Conservation (phyloP, 106 monocot species). For the Triglochin maritima region DNA sequence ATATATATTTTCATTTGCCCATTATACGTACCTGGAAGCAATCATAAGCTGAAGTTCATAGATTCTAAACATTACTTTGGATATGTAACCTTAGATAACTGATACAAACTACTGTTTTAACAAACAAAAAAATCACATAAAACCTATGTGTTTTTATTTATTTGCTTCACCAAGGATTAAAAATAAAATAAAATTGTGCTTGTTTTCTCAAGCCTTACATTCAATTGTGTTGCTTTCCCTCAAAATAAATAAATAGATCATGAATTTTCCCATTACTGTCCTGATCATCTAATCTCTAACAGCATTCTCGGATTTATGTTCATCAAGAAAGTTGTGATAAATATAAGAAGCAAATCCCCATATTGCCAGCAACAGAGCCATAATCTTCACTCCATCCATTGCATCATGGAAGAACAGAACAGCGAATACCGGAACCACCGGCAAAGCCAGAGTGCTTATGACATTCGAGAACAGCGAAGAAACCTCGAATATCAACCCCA, state of each 20-base stretch:
- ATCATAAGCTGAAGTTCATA: no score
- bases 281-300: not conserved
- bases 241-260: not conserved
- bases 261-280: not conserved
- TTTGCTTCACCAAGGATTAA: no score
- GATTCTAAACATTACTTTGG: no score
- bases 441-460: constrained; percentile 22
- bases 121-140: no score
- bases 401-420: constrained; percentile 20
- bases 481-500: constrained; percentile 22
- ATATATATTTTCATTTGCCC: no score
- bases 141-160: no score
- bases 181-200: no score
- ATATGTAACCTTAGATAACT: no score
- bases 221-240: no score
- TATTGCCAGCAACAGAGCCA: constrained; percentile 17
- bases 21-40: no score
- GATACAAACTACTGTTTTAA: no score
- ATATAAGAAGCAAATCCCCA: constrained; percentile 21
- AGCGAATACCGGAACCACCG: constrained; percentile 17
- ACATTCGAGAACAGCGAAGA: constrained; percentile 29
- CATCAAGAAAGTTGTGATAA: constrained; percentile 23
- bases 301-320: not conserved
- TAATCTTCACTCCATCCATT: constrained; percentile 18
- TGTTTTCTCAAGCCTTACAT: no score